Base-by-base conservation (phyloP, 352 stramenopile genomes). In the Phytophthora crassamura region DNA sequence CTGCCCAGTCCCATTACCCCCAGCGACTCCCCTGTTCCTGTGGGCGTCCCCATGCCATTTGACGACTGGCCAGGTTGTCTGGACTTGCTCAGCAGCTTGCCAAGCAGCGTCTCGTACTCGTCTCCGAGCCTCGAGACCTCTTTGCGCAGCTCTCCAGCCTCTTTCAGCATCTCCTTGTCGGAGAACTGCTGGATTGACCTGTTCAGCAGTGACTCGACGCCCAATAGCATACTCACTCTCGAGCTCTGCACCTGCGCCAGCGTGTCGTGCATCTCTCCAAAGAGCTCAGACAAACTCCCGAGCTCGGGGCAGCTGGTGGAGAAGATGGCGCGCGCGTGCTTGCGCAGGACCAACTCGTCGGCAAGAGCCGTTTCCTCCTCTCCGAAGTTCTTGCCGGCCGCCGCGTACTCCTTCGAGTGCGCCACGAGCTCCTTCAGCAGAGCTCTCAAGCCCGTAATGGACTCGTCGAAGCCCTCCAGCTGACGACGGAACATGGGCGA, bases 401-500 rank as follows among this genome's bases (percentile, higher is more conserved):
- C 65, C 28, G 90, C 82, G 38, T 93, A 96, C 49, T 96, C 88
- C 35, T 96, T 94, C 2, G 84, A 85, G 38, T 79, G 80, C 11
- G 50, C 64, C 39, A 93, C 59, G 11, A 96, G 77, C 60, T 94
- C 86, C 33, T 88, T 88, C 11, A 96, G 48, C 14, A 96, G 58
- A 0, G 69, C 68, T 8, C 84, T 77, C 0, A 96, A 64, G 1
- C 85, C 86, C 1, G 75, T 73, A 4, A 94, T 72, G 22, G 85
- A 89, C 33, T 93, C 86, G 28, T 96, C 88, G 40, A 93, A 89
- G 16, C 80, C 75, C 52, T 96, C 88, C 15, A 96, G 42, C 46
- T 93, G 84, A 5, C 86, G 76, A 0, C 88, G 73, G 58, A 94
- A 96, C 85, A 93, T 93, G 42, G 88, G 88, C 53, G 88, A 96